Evolutionary conservation across 192 early-diverging fungal genomes (phyloP).

Genomic region (Umbelopsis sp.): DNA sequence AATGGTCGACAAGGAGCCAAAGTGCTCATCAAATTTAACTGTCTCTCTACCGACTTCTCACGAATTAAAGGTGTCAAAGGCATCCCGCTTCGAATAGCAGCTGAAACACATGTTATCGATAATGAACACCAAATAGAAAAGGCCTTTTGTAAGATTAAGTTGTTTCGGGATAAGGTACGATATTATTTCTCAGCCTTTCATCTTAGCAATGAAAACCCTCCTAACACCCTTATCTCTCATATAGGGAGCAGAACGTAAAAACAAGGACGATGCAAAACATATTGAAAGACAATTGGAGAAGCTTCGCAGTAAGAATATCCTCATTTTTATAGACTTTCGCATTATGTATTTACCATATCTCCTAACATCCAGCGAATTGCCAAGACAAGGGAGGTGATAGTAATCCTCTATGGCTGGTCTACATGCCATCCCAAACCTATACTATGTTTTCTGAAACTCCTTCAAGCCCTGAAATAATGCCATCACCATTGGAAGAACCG

Average conservation of each 20-base stretch:
- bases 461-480: background rate
- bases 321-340: background rate
- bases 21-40: constrained; percentile 69
- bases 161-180: constrained; percentile 80
- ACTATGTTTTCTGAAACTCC: background rate
- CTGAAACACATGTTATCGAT: constrained; percentile 37
- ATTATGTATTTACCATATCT: background rate
- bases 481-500: background rate
- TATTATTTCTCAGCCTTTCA: too few species aligned
- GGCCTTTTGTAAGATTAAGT: constrained; percentile 67
- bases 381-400: constrained; percentile 43
- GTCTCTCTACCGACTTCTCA: constrained; percentile 79
- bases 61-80: constrained; percentile 81
- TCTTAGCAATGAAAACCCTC: background rate
- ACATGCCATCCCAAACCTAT: constrained; percentile 4
- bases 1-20: constrained; percentile 65
- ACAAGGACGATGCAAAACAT: constrained; percentile 79
- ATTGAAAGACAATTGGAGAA: constrained; percentile 72
- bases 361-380: background rate
- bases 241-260: constrained; percentile 75
- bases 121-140: constrained; percentile 47
- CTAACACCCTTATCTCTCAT: background rate
- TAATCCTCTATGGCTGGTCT: constrained; percentile 45
- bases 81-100: constrained; percentile 64
- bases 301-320: constrained; percentile 44